phyloP scores from a whole-genome alignment of 441 rosid species.

The Croton setiger region DNA sequence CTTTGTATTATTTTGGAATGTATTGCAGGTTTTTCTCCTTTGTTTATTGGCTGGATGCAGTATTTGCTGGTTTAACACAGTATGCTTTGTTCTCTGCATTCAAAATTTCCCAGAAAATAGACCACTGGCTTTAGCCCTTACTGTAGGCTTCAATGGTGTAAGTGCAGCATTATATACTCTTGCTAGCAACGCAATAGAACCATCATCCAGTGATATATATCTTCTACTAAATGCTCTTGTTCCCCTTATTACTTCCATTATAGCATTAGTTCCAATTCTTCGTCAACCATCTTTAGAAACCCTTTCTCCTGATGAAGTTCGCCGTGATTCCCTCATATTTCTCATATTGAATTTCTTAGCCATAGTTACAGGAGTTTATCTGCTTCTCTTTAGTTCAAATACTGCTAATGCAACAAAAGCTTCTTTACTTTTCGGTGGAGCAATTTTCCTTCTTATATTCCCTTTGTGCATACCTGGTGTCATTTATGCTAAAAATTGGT shows the following conservation, averaged over 20 bases:
- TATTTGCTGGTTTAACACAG: constrained; percentile 98
- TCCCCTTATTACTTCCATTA: constrained; percentile 62
- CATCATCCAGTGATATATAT: constrained; percentile 54
- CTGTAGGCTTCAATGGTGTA: constrained; percentile 91
- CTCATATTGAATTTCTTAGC: constrained; percentile 66
- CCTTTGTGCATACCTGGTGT: constrained; percentile 83
- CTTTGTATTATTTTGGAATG: background rate
- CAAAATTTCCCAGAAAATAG: constrained; percentile 72
- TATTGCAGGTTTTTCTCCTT: constrained; percentile 68
- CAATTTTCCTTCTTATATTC: constrained; percentile 58
- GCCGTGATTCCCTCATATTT: constrained; percentile 70
- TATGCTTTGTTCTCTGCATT: constrained; percentile 88
- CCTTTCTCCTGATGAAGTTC: constrained; percentile 62
- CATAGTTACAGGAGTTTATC: constrained; percentile 67
- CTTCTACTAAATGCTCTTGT: constrained; percentile 73
- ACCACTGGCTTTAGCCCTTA: constrained; percentile 81
- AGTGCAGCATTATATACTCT: constrained; percentile 87
- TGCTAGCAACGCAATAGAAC: constrained; percentile 58
- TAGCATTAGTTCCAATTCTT: constrained; percentile 69
- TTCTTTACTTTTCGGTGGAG: constrained; percentile 61
- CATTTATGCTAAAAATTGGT: constrained; percentile 75
- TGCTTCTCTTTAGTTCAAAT: constrained; percentile 55
- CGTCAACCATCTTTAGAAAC: constrained; percentile 80
- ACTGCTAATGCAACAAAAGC: constrained; percentile 32
- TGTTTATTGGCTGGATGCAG: constrained; percentile 88